Evolutionary conservation across 2,329 filamentous ascomycete genomes (phyloP).

Genomic region (Cephalotrichum gorgonifer): DNA sequence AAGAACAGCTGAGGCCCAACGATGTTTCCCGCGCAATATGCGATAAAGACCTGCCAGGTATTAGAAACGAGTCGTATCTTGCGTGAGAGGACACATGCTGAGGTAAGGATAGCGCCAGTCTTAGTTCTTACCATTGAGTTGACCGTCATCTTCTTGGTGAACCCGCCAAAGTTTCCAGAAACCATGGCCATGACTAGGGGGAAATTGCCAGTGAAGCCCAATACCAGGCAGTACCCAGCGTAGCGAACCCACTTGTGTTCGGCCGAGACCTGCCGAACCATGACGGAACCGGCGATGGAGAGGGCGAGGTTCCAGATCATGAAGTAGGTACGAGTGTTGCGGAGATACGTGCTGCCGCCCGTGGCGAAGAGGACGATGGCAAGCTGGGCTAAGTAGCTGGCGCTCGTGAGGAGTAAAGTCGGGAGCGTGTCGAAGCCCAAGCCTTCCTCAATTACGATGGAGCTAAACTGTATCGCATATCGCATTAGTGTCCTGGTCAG

Average conservation of each 20-base stretch:
- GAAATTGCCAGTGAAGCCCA: slow-evolving; percentile 33
- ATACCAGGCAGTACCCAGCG: slow-evolving; percentile 36
- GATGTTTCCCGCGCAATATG: slow-evolving; percentile 44
- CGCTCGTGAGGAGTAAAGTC: slow-evolving; percentile 9
- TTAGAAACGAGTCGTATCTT: not conserved
- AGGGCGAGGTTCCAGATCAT: slow-evolving; percentile 13
- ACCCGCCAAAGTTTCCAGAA: slow-evolving; percentile 48
- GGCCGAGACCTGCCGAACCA: slow-evolving; percentile 13
- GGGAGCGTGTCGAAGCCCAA: slow-evolving; percentile 11
- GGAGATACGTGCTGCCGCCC: slow-evolving; percentile 12
- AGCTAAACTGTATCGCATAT: slow-evolving; percentile 14
- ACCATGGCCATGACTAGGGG: slow-evolving; percentile 43
- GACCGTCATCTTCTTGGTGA: slow-evolving; percentile 52
- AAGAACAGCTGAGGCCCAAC: slow-evolving; percentile 51
- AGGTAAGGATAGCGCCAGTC: too few relatives aligned
- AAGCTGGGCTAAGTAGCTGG: slow-evolving; percentile 10
- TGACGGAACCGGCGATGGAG: slow-evolving; percentile 11
- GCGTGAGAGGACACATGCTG: not conserved
- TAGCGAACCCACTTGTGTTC: slow-evolving; percentile 13
- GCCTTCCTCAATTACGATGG: slow-evolving; percentile 14
- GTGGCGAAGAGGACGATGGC: slow-evolving; percentile 14
- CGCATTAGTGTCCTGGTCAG: not conserved
- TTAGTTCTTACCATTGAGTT: slow-evolving; percentile 42
- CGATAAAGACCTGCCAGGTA: not conserved
- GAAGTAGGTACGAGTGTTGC: slow-evolving; percentile 15